Percentiles rank a stretch among this genome's conserved stretches.
Evolutionary conservation across 352 stramenopile species (phyloP).

Genomic region (Globisporangium nagaii): DNA sequence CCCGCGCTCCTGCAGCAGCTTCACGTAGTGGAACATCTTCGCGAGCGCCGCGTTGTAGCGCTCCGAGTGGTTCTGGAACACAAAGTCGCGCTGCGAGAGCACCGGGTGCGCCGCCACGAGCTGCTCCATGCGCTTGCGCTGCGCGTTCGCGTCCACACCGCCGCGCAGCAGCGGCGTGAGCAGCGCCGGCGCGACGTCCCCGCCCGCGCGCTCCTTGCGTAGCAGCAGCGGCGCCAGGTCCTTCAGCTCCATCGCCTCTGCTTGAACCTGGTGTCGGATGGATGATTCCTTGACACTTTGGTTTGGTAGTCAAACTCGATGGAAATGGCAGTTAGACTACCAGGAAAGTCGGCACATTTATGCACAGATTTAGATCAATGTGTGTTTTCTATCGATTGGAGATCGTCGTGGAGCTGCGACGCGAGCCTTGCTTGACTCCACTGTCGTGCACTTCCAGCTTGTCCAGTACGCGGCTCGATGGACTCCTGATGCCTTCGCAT

Average conservation of each 20-base stretch:
- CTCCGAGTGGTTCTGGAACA: conserved; percentile 39
- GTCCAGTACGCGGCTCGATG: too few species aligned
- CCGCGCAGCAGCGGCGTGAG: conserved; percentile 13
- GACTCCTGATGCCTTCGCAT: too few species aligned
- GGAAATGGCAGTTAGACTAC: too few species aligned
- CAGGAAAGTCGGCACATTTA: too few species aligned
- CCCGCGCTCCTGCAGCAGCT: conserved; percentile 23
- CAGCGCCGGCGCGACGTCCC: conserved; percentile 8
- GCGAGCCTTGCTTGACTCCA: too few species aligned
- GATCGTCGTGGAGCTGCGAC: too few species aligned
- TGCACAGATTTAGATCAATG: too few species aligned
- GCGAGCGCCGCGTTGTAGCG: conserved; percentile 21
- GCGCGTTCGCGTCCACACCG: conserved; percentile 4
- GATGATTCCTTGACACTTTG: too few species aligned
- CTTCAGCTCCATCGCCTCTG: conserved; percentile 17
- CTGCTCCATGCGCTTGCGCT: conserved; percentile 6
- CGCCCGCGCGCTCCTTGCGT: conserved; percentile 12
- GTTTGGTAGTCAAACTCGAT: too few species aligned
- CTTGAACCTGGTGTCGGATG: too few species aligned
- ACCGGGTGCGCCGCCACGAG: conserved; percentile 26
- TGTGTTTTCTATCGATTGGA: too few species aligned
- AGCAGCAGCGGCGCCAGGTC: conserved; percentile 17
- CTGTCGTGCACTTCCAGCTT: too few species aligned
- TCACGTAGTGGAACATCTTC: conserved; percentile 35
- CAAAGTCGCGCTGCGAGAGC: conserved; percentile 36